Conservation (phyloP, 768 basidiomycete genomes). For the Gymnopilus dilepis region DNA sequence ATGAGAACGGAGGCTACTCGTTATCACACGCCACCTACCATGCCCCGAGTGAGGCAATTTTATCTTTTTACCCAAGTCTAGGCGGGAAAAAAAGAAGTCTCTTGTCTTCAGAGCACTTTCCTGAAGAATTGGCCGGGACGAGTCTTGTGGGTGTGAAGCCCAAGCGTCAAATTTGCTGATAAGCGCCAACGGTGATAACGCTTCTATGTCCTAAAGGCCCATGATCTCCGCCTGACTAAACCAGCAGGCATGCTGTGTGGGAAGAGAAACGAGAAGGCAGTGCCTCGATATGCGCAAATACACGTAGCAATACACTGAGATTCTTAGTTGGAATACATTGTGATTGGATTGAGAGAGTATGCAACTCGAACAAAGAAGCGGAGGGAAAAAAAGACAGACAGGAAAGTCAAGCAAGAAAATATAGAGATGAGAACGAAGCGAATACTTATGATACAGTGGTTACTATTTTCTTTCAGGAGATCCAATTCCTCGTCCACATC, state of each 20-base stretch:
- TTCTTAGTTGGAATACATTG: not conserved
- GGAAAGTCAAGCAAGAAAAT: not conserved
- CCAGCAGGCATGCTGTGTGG: not conserved
- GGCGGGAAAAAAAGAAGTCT: not conserved
- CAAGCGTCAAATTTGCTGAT: conserved; percentile 4
- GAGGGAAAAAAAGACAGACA: not conserved
- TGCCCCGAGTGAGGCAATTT: not conserved
- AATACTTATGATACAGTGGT: conserved; percentile 2
- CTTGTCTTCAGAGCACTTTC: no score
- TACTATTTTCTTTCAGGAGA: not conserved
- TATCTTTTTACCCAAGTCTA: not conserved
- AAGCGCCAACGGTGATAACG: conserved; percentile 5
- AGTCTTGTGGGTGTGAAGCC: no score
- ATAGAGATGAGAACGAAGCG: not conserved
- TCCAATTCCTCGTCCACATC: not conserved
- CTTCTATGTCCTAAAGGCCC: not conserved
- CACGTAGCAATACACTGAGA: not conserved
- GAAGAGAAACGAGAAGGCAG: no score
- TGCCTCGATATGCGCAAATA: not conserved
- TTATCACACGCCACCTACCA: not conserved
- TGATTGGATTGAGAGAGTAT: not conserved
- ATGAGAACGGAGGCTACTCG: not conserved
- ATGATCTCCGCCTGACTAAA: not conserved
- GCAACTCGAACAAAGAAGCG: not conserved
- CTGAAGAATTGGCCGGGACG: no score